phyloP scores from a whole-genome alignment of 257 asterid species.

The Lantana camara region DNA sequence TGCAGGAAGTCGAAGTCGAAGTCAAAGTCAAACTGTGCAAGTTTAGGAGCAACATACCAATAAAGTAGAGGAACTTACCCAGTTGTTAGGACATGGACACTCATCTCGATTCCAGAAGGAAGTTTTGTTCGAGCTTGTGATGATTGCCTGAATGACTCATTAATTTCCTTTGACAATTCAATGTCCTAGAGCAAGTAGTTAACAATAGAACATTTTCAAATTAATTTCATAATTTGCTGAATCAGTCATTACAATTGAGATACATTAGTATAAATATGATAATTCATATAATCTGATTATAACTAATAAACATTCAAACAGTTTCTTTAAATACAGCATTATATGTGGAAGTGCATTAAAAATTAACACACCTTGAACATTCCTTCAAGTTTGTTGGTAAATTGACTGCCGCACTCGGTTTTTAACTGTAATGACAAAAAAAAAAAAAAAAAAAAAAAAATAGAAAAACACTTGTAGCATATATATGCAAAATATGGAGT shows the following conservation, averaged over 20 bases:
- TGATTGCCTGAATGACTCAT: slow-evolving; percentile 98
- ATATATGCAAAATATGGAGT: slow-evolving; percentile 3
- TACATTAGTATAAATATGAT: no score
- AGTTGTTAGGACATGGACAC: slow-evolving; percentile 96
- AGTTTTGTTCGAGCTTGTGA: slow-evolving; percentile 98
- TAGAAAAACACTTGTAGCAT: slow-evolving; percentile 8
- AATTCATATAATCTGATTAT: no score
- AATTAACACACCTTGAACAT: slow-evolving; percentile 77
- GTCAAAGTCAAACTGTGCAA: not conserved
- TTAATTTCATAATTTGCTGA: no score
- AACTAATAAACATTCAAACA: no score
- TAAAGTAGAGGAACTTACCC: slow-evolving; percentile 50
- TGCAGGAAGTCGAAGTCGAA: slow-evolving; percentile 35
- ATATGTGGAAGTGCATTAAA: slow-evolving; percentile 9
- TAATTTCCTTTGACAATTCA: slow-evolving; percentile 92
- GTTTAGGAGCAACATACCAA: not conserved
- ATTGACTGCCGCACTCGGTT: slow-evolving; percentile 98
- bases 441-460: no score
- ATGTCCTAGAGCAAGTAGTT: slow-evolving; percentile 64
- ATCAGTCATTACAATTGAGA: no score
- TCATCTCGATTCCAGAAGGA: slow-evolving; percentile 99
- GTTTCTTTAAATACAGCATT: not conserved
- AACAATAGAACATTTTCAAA: slow-evolving; percentile 4
- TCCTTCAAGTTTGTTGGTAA: slow-evolving; percentile 97
- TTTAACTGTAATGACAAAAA: slow-evolving; percentile 68